Base-by-base conservation (phyloP, 2,329 filamentous ascomycete genomes). In the Botrytis cinerea region DNA sequence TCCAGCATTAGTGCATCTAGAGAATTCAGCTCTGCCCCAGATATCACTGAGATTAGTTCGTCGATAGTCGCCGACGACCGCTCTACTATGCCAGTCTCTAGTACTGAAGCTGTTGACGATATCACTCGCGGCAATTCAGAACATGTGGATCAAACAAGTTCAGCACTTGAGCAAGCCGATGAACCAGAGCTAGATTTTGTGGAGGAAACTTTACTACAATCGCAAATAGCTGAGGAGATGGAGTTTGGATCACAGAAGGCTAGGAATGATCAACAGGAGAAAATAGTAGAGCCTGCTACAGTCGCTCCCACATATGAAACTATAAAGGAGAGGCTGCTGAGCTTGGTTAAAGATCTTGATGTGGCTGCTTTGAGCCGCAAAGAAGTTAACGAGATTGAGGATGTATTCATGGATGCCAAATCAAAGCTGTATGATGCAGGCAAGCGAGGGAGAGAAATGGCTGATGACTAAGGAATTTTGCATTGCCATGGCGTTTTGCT, bases 361-460 rank as follows among this genome's bases (percentile, higher is more conserved):
- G 83, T 83, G 43, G 85, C 90, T 35, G 84, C 87, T 25, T 82
- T 97, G 60, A 89, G 89, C 25, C 86, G 88, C 18, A 85, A 88
- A 18, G 90, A 93, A 75, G 88, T 94, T 71, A 87, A 90, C 74
- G 86, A 91, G 80, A 86, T 96, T 76, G 93, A 96, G 79, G 91
- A 95, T 80, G 84, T 93, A 78, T 86, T 96, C 80, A 93, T 95
- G 84, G 92, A 95, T 81, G 89, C 95, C 76, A 91, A 92, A 81
- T 86, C 88, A 75, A 90, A 92, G 81, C 86, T 95, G 70, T 92
- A 92, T 80, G 89, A 91, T 73, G 93, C 93, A 25, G 90, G 90
- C 78, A 85, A 85, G 78, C 86, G 92, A 75, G 86, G 88, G 54
- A 82, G 86, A 74, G 64, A 16, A 67, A 54, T 72, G 74, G 70